phyloP scores from a whole-genome alignment of 257 asterid genomes.

The Anisodus acutangulus region DNA sequence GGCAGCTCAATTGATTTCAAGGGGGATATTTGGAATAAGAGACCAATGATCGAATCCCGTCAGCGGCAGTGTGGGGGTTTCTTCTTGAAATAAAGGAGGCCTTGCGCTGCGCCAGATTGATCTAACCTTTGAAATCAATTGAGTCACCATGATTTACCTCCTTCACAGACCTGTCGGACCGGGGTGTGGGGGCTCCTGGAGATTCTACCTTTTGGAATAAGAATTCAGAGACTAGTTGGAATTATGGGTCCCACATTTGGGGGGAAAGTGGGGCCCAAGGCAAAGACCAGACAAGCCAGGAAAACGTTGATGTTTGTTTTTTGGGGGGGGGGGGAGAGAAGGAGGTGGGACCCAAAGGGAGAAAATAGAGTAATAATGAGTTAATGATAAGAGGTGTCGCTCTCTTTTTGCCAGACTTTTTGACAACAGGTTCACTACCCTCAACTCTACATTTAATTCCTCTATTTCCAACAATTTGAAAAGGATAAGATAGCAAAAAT shows the following conservation, averaged over 20 bases:
- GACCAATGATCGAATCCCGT: too few relatives aligned
- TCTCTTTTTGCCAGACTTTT: slow-evolving; percentile 4
- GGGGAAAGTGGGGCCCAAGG: neutral
- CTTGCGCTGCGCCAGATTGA: too few relatives aligned
- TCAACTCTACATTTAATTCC: neutral
- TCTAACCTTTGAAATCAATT: too few relatives aligned
- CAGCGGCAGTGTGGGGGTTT: too few relatives aligned
- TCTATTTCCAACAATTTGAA: neutral
- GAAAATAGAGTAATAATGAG: slow-evolving; percentile 49
- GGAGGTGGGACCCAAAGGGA: slow-evolving; percentile 25
- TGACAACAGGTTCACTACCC: neutral
- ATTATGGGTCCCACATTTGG: neutral
- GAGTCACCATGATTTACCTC: too few relatives aligned
- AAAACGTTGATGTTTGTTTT: neutral
- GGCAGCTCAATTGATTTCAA: too few relatives aligned
- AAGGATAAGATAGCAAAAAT: neutral
- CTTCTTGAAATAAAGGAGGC: too few relatives aligned
- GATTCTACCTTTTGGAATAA: too few relatives aligned
- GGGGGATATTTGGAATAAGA: too few relatives aligned
- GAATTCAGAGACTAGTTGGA: slow-evolving; percentile 30
- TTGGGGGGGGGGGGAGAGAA: too few relatives aligned
- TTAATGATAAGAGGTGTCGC: slow-evolving; percentile 52
- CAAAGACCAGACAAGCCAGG: neutral
- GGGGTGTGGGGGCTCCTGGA: too few relatives aligned
- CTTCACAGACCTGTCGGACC: too few relatives aligned